Evolutionary conservation across 495 filamentous ascomycete species (phyloP), one percentile per base, ranked within the genome.

Genomic region (Thermothielavioides terrestris): DNA sequence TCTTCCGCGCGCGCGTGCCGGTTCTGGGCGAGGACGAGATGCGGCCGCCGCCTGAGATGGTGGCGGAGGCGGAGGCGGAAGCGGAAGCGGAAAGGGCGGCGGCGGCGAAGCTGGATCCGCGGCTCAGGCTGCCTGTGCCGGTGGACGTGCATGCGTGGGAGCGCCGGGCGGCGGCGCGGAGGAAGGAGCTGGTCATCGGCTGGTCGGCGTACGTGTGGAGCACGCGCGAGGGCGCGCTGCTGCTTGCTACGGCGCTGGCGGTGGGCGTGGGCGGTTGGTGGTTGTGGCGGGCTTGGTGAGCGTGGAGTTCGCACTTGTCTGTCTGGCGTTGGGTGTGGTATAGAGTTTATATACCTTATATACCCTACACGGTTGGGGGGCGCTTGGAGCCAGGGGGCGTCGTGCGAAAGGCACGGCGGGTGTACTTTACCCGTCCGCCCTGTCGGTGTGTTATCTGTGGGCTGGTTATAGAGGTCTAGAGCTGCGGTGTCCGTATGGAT

Each of bases 1-100:
- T 81, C 10, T 73, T 91, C 12, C 72, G 80, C 3, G 68, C 82
- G 9, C 59, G 68, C 4, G 70, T 94, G 12, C 82, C 85, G 1
- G 56, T 82, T 2, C 42, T 74, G 11, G 49, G 52, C 15, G 57
- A 54, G 32, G 55, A 61, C n/a, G 51, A 50, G 17, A 57, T 73
- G 47, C 17, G 44, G 3, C 53, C 61, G 5, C 56, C 62, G 15
- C 17, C 30, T 23, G 1, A 20, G 11, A 9, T 11, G 14, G 6
- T 22, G 0, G 23, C 35, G 23, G 45, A 18, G 18, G 52, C 32
- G 18, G 37, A 21, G 7, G 36, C 9, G 0, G 43, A 50, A n/a
- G 42, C 34, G n/a, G 48, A 42, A 0, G 41, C 12, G 22, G 49
- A 50, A 42, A 41, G 26, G 23, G 45, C 53, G 2, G 37, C 1